Evolutionary conservation across 2,329 filamentous ascomycete species (phyloP), one percentile per base, ranked within the genome.

Genomic region (Beauveria asiatica): DNA sequence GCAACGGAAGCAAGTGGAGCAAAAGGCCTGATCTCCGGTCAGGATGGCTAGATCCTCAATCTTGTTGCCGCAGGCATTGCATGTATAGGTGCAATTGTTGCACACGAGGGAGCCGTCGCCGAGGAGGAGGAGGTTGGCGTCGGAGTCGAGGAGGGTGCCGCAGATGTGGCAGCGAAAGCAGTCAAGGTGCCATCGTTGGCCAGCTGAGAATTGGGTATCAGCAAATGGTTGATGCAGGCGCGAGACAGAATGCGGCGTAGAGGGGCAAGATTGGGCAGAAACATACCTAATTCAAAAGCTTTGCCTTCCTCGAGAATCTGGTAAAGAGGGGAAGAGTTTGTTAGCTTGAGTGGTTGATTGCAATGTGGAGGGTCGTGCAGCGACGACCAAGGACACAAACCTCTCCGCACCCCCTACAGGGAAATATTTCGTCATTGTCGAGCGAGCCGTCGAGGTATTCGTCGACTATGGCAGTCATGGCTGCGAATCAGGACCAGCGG

Each of bases 51-150:
- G 81, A 72, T 99, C 94, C 73, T 99, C 94, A 66, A 99, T 99
- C 80, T 99, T 99, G 79, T 96, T 93, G 62, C 87, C 86, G 75
- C 94, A 99, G 58, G 92, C 92, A 74, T 87, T 96, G 80, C 94
- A 99, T 80, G 92, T 97, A 75, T 99, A 99, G 58, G 94, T 97
- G 78, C 94, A 99, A 75, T 97, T 96, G 78, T 96, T 97, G 82
- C 94, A 99, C 68, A 99, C 97, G 66, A 99, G 85, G 19, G 93
- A 97, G 65, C 94, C 94, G 77, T 99, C 94, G 72, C 94, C 94
- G 64, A 99, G 89, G 27, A 99, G 88, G 56, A 99, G 86, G 54
- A 99, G 87, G 75, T 97, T 97, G 68, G 94, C 94, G 72, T 99
- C 93, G 63, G 94, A 97, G 78, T 99, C 94, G 76, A 99, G 91